Evolutionary conservation across 306 rosid species (phyloP).

Genomic region (Fagus sylvatica): DNA sequence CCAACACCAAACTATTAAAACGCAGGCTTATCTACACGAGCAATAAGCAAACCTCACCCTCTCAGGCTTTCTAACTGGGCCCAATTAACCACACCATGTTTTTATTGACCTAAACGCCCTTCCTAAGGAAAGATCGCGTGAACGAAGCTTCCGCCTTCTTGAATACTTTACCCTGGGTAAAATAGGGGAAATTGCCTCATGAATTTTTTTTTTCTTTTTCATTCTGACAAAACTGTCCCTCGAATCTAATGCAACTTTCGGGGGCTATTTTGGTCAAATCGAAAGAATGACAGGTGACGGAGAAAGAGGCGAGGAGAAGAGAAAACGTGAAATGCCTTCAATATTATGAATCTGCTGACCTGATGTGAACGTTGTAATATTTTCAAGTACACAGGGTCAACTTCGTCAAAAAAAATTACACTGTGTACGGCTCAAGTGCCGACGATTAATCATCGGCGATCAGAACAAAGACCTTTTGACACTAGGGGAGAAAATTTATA

Average conservation of each 20-base stretch:
- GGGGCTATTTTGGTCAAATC: constrained; percentile 46
- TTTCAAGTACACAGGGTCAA: constrained; percentile 23
- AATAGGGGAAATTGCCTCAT: background rate
- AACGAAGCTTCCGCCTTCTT: constrained; percentile 6
- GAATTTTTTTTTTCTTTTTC: background rate
- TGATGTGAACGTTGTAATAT: constrained; percentile 28
- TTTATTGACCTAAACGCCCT: constrained; percentile 39
- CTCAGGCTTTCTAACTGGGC: background rate
- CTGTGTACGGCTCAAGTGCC: background rate
- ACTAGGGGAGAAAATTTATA: background rate
- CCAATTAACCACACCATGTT: background rate
- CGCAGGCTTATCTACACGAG: background rate
- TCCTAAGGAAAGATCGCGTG: background rate
- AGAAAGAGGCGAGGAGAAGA: constrained; percentile 39
- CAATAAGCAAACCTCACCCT: no score
- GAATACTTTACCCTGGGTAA: background rate
- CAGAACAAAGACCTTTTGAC: background rate
- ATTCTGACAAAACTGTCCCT: constrained; percentile 22
- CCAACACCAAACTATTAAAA: background rate
- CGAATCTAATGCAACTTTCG: background rate
- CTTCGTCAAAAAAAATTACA: constrained; percentile 28
- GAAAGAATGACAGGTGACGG: constrained; percentile 28
- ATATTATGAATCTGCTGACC: constrained; percentile 25
- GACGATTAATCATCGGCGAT: background rate
- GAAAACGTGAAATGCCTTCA: constrained; percentile 39